phyloP scores from a whole-genome alignment of 176 grass and related monocot species.

The Ananas comosus region DNA sequence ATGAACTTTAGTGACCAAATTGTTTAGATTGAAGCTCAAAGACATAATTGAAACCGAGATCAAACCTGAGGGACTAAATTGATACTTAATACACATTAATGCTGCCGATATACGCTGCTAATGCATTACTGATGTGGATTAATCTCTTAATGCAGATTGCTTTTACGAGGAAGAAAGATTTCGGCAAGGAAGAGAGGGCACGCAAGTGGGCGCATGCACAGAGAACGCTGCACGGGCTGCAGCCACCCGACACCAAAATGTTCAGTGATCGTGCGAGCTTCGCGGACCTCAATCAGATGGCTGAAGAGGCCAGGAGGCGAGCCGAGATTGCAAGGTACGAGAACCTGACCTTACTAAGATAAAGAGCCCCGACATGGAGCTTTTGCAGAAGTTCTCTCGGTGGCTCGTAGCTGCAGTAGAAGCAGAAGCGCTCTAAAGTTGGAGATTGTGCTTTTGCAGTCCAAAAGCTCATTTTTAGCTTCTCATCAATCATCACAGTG shows the following conservation, averaged over 20 bases:
- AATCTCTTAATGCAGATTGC: slow-evolving; percentile 39
- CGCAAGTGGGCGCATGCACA: slow-evolving; percentile 85
- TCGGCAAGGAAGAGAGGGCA: slow-evolving; percentile 62
- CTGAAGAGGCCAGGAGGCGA: slow-evolving; percentile 72
- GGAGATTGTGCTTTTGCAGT: too few relatives aligned
- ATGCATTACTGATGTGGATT: not conserved
- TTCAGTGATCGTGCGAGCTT: slow-evolving; percentile 56
- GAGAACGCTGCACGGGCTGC: slow-evolving; percentile 86
- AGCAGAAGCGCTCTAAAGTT: not conserved
- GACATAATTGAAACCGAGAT: too few relatives aligned
- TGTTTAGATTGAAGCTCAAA: too few relatives aligned
- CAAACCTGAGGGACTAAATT: not conserved
- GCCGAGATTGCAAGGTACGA: slow-evolving; percentile 82
- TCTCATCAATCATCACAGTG: too few relatives aligned
- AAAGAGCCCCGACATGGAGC: not conserved
- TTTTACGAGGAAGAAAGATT: slow-evolving; percentile 86
- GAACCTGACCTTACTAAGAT: not conserved
- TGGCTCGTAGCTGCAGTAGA: not conserved
- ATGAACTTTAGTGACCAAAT: too few relatives aligned
- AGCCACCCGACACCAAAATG: slow-evolving; percentile 42
- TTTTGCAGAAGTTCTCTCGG: not conserved
- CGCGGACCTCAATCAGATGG: slow-evolving; percentile 64
- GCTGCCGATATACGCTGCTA: not conserved
- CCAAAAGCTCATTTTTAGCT: too few relatives aligned
- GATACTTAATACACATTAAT: not conserved